Evolutionary conservation across 1,284 basidiomycete genomes (phyloP), one percentile per base, ranked within the genome.

Genomic region (Vanrija pseudolonga): DNA sequence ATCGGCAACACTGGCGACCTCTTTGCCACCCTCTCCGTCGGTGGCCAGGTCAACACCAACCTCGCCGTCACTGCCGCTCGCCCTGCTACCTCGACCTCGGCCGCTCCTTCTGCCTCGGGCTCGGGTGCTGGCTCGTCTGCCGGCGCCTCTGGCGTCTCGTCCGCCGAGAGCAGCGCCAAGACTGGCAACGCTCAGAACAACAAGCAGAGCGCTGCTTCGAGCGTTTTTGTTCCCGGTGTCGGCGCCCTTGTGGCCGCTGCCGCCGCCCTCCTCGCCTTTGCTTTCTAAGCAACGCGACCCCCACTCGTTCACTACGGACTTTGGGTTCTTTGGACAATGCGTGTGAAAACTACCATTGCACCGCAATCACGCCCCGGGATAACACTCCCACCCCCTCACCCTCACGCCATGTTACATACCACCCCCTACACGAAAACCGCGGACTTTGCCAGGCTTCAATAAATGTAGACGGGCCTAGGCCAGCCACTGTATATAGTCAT

Each of bases 11-110:
- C 55, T 19, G 67, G 47, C 18, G 46, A 62, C 23, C 36, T 55
- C 38, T 22, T 55, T 40, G 63, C 68, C 38, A 62, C 57, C 7
- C 43, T 62, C 48, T 64, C 66, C 62, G 51, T 57, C 26, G 62
- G 69, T 40, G 68, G 50, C 26, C 53, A 51, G 22, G 43, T 56
- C 26, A 36, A 28, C 39, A 49, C 39, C 26, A 42, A 44, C 50
- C 38, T 45, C 36, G 50, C 53, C 28, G 51, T 28, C 45, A 58
- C 53, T 23, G 47, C 57, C 19, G 26, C 26, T 11, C 26, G 36
- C 50, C 14, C 39, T 12, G 12, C 41, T 11, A 32, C 55, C 9
- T 15, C 19, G 9, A 1, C 47, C 5, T 47, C 51, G 15, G 19
- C n/a, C 42, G 17, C 28, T 17, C 32, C 46, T 36, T 26, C 45